Percentiles rank a stretch among this genome's conserved stretches.
Evolutionary conservation across 1,284 basidiomycete genomes (phyloP).

Genomic region (Ustilago lituana): DNA sequence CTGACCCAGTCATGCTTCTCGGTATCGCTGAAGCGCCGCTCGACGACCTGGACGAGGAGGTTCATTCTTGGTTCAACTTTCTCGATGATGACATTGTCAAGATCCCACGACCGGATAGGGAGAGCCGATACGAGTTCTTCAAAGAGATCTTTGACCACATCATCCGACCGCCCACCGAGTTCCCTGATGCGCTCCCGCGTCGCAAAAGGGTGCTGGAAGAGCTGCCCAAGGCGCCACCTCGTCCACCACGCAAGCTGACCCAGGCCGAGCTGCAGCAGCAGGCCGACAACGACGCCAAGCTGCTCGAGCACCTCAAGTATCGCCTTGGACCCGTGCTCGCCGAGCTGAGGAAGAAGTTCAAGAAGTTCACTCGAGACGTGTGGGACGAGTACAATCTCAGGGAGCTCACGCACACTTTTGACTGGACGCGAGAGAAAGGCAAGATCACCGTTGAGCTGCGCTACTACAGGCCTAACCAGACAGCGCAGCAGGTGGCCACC

Average conservation of each 20-base stretch:
- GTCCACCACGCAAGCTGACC: conserved; percentile 84
- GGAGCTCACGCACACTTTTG: conserved; percentile 65
- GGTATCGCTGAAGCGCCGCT: conserved; percentile 85
- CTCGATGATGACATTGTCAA: conserved; percentile 79
- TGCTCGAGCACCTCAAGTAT: conserved; percentile 85
- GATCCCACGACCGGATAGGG: conserved; percentile 69
- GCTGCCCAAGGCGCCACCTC: conserved; percentile 86
- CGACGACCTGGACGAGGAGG: conserved; percentile 79
- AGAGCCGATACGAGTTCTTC: conserved; percentile 82
- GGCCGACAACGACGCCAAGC: conserved; percentile 80
- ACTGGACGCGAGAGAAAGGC: conserved; percentile 57
- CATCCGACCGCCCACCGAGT: conserved; percentile 78
- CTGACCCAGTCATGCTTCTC: conserved; percentile 89
- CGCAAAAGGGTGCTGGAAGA: conserved; percentile 85
- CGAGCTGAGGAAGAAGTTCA: conserved; percentile 92
- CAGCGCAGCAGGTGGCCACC: conserved; percentile 12
- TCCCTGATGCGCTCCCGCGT: conserved; percentile 87
- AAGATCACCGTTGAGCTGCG: conserved; percentile 73
- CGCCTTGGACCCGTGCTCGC: conserved; percentile 84
- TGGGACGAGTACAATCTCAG: conserved; percentile 69
- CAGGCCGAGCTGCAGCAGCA: conserved; percentile 84
- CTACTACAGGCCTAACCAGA: conserved; percentile 70
- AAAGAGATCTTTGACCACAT: conserved; percentile 69
- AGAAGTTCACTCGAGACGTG: conserved; percentile 85
- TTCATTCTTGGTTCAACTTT: conserved; percentile 89